Conservation (phyloP, 2,329 filamentous ascomycete genomes). For the Aureobasidium sp. region DNA sequence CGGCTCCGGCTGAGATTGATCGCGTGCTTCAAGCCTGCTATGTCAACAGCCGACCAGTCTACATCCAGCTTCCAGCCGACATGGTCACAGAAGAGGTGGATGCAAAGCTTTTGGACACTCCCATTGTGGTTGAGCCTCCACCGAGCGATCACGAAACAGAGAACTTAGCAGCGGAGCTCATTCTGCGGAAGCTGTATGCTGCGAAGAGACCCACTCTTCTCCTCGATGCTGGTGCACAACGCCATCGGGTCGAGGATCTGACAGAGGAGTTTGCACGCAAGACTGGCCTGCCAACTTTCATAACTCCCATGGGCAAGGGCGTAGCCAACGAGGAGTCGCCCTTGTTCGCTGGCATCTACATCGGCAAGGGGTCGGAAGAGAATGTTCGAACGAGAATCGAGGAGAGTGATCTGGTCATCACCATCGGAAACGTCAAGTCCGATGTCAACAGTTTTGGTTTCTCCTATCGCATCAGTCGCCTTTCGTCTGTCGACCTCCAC, state of each 20-base stretch:
- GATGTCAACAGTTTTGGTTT: conserved; percentile 26
- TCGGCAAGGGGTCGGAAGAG: conserved; percentile 16
- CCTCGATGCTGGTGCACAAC: conserved; percentile 73
- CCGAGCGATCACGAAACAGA: conserved; percentile 65
- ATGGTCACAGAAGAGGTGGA: conserved; percentile 70
- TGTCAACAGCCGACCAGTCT: conserved; percentile 66
- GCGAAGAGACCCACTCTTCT: conserved; percentile 71
- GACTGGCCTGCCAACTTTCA: conserved; percentile 42
- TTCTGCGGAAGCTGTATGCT: conserved; percentile 61
- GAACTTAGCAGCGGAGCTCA: conserved; percentile 71
- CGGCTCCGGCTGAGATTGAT: conserved; percentile 69
- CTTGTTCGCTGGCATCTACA: conserved; percentile 39
- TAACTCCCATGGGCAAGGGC: conserved; percentile 42
- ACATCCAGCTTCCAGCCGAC: conserved; percentile 74
- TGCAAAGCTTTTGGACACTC: conserved; percentile 59
- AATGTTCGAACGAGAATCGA: conserved; percentile 18
- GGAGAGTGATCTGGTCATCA: conserved; percentile 17
- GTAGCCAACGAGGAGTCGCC: conserved; percentile 37
- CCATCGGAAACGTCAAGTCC: conserved; percentile 16
- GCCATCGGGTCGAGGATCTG: conserved; percentile 46
- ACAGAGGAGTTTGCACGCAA: conserved; percentile 35
- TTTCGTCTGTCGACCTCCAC: conserved; percentile 27
- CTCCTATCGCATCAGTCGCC: conserved; percentile 19
- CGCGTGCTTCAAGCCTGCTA: conserved; percentile 66
- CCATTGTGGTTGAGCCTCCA: conserved; percentile 57